phyloP scores from a whole-genome alignment of 2,329 filamentous ascomycete genomes.

The Ophiostoma populinum region DNA sequence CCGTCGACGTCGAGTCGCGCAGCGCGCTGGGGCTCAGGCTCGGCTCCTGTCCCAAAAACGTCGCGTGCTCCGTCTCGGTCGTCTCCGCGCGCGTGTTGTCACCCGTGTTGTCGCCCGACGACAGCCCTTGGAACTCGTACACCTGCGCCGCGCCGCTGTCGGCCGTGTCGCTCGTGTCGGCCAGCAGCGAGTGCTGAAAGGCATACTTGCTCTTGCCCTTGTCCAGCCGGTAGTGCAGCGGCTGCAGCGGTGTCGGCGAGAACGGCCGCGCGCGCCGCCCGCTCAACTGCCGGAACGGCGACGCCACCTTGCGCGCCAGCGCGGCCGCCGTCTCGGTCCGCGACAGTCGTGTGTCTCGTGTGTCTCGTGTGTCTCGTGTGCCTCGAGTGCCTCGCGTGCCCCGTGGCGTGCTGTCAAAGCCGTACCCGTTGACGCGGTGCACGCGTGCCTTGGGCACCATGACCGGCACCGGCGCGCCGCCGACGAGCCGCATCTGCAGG shows the following conservation, averaged over 20 bases:
- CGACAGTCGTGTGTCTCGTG: too few relatives aligned
- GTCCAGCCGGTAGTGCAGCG: not conserved
- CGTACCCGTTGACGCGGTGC: conserved; percentile 18
- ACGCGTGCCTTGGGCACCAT: conserved; percentile 16
- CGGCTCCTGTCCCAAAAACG: too few relatives aligned
- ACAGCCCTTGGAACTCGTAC: conserved; percentile 4
- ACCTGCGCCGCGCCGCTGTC: not conserved
- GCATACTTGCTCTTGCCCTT: conserved; percentile 7
- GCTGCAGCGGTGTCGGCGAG: conserved; percentile 6
- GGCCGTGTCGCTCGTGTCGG: conserved; percentile 2
- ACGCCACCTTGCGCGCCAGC: conserved; percentile 4
- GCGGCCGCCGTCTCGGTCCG: not conserved
- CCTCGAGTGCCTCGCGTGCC: conserved; percentile 4
- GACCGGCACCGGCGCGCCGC: conserved; percentile 14
- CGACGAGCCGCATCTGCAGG: conserved; percentile 10
- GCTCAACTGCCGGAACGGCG: conserved; percentile 9
- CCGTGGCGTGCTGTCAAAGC: conserved; percentile 10
- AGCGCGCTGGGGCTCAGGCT: too few relatives aligned
- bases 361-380: too few relatives aligned
- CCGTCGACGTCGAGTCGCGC: conserved; percentile 8
- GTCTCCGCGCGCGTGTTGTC: too few relatives aligned
- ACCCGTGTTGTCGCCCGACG: not conserved
- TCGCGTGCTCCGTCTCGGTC: too few relatives aligned
- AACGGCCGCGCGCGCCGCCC: conserved; percentile 1
- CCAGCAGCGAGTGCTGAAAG: conserved; percentile 8